Percentiles rank a stretch among this genome's conserved stretches.
Evolutionary conservation across 768 basidiomycete genomes (phyloP).

Genomic region (Psilocybe azurescens): DNA sequence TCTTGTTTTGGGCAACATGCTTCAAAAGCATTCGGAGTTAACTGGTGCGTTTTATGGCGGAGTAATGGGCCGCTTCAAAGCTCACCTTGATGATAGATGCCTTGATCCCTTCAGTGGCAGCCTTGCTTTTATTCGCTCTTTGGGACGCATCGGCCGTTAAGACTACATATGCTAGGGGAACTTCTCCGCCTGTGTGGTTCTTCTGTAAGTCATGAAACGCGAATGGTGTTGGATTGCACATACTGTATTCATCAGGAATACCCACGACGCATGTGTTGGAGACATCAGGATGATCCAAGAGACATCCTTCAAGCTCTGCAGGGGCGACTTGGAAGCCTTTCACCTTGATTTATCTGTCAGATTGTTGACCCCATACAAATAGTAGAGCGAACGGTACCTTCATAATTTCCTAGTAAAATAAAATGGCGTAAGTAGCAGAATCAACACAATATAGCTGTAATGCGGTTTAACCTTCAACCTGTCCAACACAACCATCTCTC

Average conservation of each 20-base stretch:
- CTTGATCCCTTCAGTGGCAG: conserved; percentile 41
- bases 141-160: conserved; percentile 46
- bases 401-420: conserved; percentile 45
- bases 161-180: conserved; percentile 73
- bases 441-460: neutral
- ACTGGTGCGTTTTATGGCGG: too few species aligned
- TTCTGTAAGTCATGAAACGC: neutral
- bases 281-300: conserved; percentile 65
- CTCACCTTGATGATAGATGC: conserved; percentile 52
- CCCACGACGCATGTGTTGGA: conserved; percentile 69
- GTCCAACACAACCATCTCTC: conserved; percentile 66
- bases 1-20: conserved; percentile 61
- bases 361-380: conserved; percentile 17
- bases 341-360: conserved; percentile 42
- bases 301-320: conserved; percentile 71
- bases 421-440: neutral
- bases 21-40: conserved; percentile 24
- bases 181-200: conserved; percentile 55
- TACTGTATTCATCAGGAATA: conserved; percentile 68
- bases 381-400: conserved; percentile 30
- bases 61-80: neutral
- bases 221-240: conserved; percentile 13
- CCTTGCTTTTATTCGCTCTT: conserved; percentile 34
- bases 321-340: conserved; percentile 78
- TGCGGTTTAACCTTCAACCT: conserved; percentile 55